Evolutionary conservation across 805 yeast species (phyloP), one percentile per base, ranked within the genome.

Genomic region (Starmera quercuum): DNA sequence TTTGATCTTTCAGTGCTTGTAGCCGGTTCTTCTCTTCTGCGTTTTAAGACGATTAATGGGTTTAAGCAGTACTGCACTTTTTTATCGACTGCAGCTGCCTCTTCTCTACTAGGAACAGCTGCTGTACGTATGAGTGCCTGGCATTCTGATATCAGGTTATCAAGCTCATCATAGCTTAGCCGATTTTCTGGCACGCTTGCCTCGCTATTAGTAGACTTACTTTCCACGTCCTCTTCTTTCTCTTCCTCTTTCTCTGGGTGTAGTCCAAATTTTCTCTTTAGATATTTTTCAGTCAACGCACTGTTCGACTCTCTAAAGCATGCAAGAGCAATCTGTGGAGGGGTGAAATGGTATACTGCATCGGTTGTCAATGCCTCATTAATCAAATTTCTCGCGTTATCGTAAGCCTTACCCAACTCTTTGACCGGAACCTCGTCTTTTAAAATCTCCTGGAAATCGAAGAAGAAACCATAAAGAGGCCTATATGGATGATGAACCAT

Each of bases 251-350:
- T 51, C 6, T 39, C 43, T 12, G 36, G 36, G 7, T 30, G 38
- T 7, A 43, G 47, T 30, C 66, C 63, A 43, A 79, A 79, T 53
- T 83, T 84, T 44, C 70, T 66, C 42, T 70, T 68, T 42, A 90
- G 58, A 57, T 88, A 88, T 41, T 75, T 66, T 35, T 73, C 74
- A 2, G 83, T 73, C 25, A 83, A 58, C 17, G 69, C 73, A 41
- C 69, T 75, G 56, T 86, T 83, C 11, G 69, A 73, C 34, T 71
- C 67, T 59, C 81, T 74, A 51, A 88, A 66, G 12, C 92, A 85
- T 0, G 96, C 92, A 33, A 92, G 63, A 1, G 97, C 96, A 20
- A 92, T 84, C 51, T 92, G 98, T 1, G 97, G 95, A 1, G 99
- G 99, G 0, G 97, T 79, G 58, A 62, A 90, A 23, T 76, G 62